Evolutionary conservation across 2,329 filamentous ascomycete species (phyloP), one percentile per base, ranked within the genome.

Genomic region (Shiraia bambusicola): DNA sequence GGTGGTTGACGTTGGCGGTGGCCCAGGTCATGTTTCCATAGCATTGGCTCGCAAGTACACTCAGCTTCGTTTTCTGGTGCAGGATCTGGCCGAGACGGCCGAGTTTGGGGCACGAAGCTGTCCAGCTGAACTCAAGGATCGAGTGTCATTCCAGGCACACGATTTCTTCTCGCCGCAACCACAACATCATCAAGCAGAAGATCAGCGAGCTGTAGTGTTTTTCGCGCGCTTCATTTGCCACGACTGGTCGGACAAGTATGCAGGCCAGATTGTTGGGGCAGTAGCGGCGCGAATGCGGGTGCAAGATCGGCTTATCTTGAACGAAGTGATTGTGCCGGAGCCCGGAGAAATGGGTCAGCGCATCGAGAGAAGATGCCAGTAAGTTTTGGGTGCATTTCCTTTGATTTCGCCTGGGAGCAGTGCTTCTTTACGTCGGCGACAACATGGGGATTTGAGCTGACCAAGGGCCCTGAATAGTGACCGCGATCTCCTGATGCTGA

Each of bases 191-290:
- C 28, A 28, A 14, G 51, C 40, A 8, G 34, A 40, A 4, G 34
- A 40, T 13, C 9, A 27, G 26, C n/a, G 34, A 22, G n/a, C 33
- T 11, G 27, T 28, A 10, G 39, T 54, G 8, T 54, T 48, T 36
- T 36, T 65, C 12, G 54, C 68, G 34, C 60, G 63, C 8, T 58
- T 62, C 40, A 63, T 65, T 28, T 54, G 65, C 43, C 63, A 66
- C 35, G 58, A 65, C 40, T 66, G 61, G 59, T 56, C 56, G 36
- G 63, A 66, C 45, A 57, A 56, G 34, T 62, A 68, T 43, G 57
- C 47, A 27, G 22, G 62, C 0, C 39, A 55, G 34, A 66, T 69
- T 31, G 43, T 67, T 17, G 34, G 13, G 44, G 50, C 15, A 52
- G 55, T 4, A 46, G 66, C n/a, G 47, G 58, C 10, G 52, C 58